Base-by-base conservation (phyloP, 179 eudicot species). In the Beta corolliflora region DNA sequence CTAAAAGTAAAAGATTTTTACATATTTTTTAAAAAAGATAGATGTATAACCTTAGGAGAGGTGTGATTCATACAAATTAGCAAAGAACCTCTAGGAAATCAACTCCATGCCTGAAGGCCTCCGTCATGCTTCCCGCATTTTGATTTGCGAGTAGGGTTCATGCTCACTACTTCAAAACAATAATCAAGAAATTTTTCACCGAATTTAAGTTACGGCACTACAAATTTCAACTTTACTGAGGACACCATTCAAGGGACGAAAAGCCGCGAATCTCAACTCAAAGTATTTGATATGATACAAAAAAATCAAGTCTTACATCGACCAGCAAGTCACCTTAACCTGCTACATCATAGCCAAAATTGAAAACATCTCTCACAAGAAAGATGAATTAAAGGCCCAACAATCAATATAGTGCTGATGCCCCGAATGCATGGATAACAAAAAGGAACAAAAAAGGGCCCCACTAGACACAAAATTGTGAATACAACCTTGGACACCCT, bases 251-350 rank as follows among this genome's bases (percentile, higher is more conserved):
- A 25, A 73, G 25, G 25, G 52, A 75, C 53, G 41, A 13, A 29
- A 59, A 71, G 67, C 76, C 58, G 46, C 81, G 71, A 70, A 70
- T 31, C 54, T 60, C 36, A 71, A 61, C 76, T 79, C 81, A 71
- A 56, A 14, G 55, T 41, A 79, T 70, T 18, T 44, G 23, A 72
- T 60, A 60, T 61, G 60, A 71, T 45, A 77, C 79, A 77, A 77
- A 77, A 65, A 79, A 46, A 82, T 56, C 31, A 23, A 29, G 83
- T 83, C 83, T 75, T 83, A 83, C 86, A 83, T 60, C 23, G 56
- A 83, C 55, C 81, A 83, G 76, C 79, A 75, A 70, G 71, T 76
- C 66, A 76, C 77, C 80, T 65, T 15, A 18, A 55, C 68, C 65
- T 75, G 68, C 77, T 76, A 75, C 70, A 76, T 21, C 67, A 41